Evolutionary conservation across 1,284 basidiomycete genomes (phyloP), one percentile per base, ranked within the genome.

Genomic region (Omphalotus olearius): DNA sequence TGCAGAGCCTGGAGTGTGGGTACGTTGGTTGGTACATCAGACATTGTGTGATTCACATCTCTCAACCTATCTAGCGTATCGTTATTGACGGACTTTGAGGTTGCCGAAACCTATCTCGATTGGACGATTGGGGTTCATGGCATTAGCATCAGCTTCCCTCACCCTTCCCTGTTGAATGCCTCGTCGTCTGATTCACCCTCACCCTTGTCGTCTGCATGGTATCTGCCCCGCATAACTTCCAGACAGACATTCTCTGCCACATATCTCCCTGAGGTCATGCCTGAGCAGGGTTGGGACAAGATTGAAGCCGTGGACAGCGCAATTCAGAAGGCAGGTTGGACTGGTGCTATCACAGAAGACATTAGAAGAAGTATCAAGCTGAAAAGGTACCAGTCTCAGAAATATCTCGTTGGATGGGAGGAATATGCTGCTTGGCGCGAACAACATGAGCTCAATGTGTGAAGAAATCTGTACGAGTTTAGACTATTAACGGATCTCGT

Each of bases 101-200:
- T 90, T 61, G 92, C 86, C 50, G 65, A 77, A 18, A 83, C 87
- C 37, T 94, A 96, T 62, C 82, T 96, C 48, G 92, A 94, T 69
- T 99, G 96, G 96, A 85, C 83, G 6, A 69, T 96, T 55, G 96
- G 95, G 54, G 78, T 80, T 2, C 96, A 99, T 69, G 96, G 96
- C 45, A 95, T 98, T 66, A 82, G 89, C 66, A 89, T 99, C 57
- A 80, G 83, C 17, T 91, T 98, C 67, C 79, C 85, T 23, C 85
- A 92, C 63, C 94, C 93, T 13, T 76, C 82, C 4, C 60, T 76
- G 59, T 69, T 84, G 56, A 68, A 75, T 26, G 61, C 68, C 20
- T 59, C 78, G 10, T 73, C 80, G 6, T 82, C 80, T 17, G 75
- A 73, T 62, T 66, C 81, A 3, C 84, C 83, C 20, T 88, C 85